Evolutionary conservation across 1,139 yeast genomes (phyloP), one percentile per base, ranked within the genome.

Genomic region (Yamadazyma trypodendri): DNA sequence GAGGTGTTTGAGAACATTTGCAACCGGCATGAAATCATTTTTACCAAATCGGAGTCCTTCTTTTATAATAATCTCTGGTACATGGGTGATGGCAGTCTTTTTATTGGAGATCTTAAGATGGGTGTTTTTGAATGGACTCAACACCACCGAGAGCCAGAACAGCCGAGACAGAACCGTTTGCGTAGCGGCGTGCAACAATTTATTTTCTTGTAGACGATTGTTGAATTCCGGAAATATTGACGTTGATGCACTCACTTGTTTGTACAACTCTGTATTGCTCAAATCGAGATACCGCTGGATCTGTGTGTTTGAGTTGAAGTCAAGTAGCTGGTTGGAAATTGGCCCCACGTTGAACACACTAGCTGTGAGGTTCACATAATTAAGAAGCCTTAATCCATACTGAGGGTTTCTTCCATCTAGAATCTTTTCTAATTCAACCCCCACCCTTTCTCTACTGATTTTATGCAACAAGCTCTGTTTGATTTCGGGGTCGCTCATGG

Each of bases 391-490:
- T 35, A 89, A 61, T 0, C 94, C 96, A 44, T 77, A 72, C 0
- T 72, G 63, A 0, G 95, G 87, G 47, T 82, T 72, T 4, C 58
- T 52, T 17, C 94, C 79, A n/a, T 63, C 61, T 28, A 90, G 63
- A 28, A 84, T 84, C 59, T 94, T 94, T 35, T 74, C 80, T 36
- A 90, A 60, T 52, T 94, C 99, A 11, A 79, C 81, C 3, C 97
- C 97, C 11, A 94, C 82, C 48, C 99, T 73, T 59, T 92, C 98
- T 38, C 94, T 72, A 43, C 96, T 85, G 36, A 94, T 89, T 55
- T 94, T 94, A 31, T 73, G 68, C 18, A 72, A 60, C 31, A 94
- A 69, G 1, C 88, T 81, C 1, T 55, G 46, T 46, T 76, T 79
- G 40, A 90, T 80, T 12, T 72, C 75, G 0, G 66, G 61, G 33